Conservation (phyloP, 257 asterid species). For the Solanum tacnaense region DNA sequence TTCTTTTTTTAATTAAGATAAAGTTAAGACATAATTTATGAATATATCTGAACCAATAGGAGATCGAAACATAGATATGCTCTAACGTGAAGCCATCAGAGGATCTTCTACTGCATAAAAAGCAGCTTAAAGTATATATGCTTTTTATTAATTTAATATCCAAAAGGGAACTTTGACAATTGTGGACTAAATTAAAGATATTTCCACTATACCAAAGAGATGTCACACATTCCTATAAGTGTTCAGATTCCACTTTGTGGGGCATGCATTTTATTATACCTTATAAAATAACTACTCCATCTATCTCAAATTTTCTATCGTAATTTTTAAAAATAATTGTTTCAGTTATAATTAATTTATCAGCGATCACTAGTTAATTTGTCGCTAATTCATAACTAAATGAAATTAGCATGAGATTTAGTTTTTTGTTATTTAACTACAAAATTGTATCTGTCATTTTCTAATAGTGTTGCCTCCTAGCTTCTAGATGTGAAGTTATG, state of each 20-base stretch:
- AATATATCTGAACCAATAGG: constrained; percentile 17
- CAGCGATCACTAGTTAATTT: too few relatives aligned
- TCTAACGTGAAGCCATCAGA: constrained; percentile 38
- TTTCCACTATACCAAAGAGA: neutral
- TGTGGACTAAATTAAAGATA: constrained; percentile 10
- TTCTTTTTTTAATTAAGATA: neutral
- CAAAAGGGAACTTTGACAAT: constrained; percentile 17
- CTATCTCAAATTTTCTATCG: too few relatives aligned
- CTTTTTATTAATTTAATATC: constrained; percentile 26
- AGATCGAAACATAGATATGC: constrained; percentile 4
- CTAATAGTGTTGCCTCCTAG: neutral
- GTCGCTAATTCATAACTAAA: neutral
- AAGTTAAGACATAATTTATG: neutral
- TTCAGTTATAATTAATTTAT: too few relatives aligned
- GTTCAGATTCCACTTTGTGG: neutral
- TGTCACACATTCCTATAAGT: constrained; percentile 7
- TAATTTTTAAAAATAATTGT: too few relatives aligned
- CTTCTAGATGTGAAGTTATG: neutral
- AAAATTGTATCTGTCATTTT: too few relatives aligned
- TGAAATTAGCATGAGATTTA: too few relatives aligned
- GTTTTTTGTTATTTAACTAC: neutral
- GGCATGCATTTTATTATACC: neutral
- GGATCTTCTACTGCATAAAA: constrained; percentile 38
- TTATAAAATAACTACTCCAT: neutral
- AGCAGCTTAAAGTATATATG: constrained; percentile 49